These are phyloP conservation scores for Fraxinus paxiana DNA, from an alignment of 305 asterid species.

Conservation along the genomic window DNA sequence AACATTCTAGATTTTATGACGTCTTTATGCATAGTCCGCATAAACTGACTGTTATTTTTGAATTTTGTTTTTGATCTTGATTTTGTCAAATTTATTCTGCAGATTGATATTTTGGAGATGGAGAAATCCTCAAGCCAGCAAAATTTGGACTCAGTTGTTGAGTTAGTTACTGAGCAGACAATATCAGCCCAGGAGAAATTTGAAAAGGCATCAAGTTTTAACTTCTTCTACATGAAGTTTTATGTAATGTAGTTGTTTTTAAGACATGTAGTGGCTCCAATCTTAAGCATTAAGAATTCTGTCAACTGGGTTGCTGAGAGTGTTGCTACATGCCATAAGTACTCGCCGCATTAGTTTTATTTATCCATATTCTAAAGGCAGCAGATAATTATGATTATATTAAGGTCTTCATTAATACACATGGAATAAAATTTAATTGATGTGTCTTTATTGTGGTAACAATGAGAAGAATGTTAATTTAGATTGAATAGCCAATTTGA, in stretches of 20 bases:
- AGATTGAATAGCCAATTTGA: not conserved
- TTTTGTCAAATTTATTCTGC: constrained; percentile 27
- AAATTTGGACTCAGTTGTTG: constrained; percentile 52
- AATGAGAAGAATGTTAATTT: not conserved
- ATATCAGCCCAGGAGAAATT: constrained; percentile 56
- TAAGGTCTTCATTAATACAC: not conserved
- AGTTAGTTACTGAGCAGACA: constrained; percentile 62
- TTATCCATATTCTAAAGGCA: not conserved
- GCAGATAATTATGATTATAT: not conserved
- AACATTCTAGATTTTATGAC: not conserved
- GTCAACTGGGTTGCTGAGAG: not conserved
- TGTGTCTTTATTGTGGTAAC: not conserved
- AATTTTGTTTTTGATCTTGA: constrained; percentile 20
- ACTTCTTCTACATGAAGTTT: not conserved
- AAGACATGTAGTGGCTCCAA: not conserved
- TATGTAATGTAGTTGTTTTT: not conserved
- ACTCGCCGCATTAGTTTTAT: not conserved
- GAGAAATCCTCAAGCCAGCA: constrained; percentile 77
- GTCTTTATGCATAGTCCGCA: constrained; percentile 5
- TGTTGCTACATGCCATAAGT: not conserved
- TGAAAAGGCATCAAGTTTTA: constrained; percentile 52
- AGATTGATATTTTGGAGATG: constrained; percentile 69
- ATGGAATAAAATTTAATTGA: not conserved
- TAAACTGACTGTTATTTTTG: constrained; percentile 9
- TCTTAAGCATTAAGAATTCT: not conserved